Percentiles rank a stretch among this genome's conserved stretches.
Evolutionary conservation across 148 eudicot genomes (phyloP).

Genomic region (Rhododendron williamsianum): DNA sequence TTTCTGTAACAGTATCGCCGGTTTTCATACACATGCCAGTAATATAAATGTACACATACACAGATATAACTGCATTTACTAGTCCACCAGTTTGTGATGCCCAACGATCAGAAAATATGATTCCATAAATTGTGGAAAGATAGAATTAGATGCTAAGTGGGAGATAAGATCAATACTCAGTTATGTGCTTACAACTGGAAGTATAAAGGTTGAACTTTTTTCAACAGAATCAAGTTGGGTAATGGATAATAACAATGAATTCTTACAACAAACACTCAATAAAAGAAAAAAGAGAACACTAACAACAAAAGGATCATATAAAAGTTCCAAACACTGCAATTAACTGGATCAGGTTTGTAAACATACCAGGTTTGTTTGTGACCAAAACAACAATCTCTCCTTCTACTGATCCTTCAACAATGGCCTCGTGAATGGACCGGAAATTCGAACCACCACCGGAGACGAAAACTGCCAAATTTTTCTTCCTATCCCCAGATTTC

Average conservation of each 20-base stretch:
- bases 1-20: not conserved
- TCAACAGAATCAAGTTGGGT: not conserved
- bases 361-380: conserved; percentile 61
- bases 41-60: not conserved
- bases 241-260: not conserved
- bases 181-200: not conserved
- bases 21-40: not conserved
- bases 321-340: not conserved
- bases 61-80: not conserved
- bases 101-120: not conserved
- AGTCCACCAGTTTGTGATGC: not conserved
- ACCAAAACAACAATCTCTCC: conserved; percentile 78
- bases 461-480: conserved; percentile 76
- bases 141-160: not conserved
- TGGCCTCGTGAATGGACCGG: conserved; percentile 62
- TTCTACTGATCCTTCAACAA: conserved; percentile 39
- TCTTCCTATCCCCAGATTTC: conserved; percentile 23
- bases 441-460: conserved; percentile 95
- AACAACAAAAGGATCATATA: not conserved
- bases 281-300: not conserved
- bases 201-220: not conserved
- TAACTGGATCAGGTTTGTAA: not conserved
- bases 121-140: not conserved
- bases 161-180: not conserved
- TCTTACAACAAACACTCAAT: not conserved